phyloP scores from a whole-genome alignment of 345 rosid genomes.

The Eucalyptus cloeziana region DNA sequence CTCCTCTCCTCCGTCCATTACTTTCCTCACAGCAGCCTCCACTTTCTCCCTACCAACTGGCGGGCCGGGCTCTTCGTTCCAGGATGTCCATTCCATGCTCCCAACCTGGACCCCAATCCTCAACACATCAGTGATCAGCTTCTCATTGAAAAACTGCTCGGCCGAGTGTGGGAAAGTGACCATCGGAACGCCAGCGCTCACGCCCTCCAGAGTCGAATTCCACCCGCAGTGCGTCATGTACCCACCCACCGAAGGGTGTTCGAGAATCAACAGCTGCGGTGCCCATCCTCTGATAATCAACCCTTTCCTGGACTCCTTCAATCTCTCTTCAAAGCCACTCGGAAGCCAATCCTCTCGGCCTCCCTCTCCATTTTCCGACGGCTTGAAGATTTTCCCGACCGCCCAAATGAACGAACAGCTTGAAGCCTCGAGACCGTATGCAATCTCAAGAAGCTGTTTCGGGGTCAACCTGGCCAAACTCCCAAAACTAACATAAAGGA shows the following conservation, averaged over 20 bases:
- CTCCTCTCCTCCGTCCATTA: conserved; percentile 19
- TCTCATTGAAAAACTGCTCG: conserved; percentile 38
- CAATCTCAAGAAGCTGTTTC: conserved; percentile 29
- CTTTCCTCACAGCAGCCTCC: conserved; percentile 13
- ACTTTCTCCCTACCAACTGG: conserved; percentile 19
- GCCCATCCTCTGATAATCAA: conserved; percentile 44
- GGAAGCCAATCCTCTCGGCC: conserved; percentile 10
- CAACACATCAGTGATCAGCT: conserved; percentile 14
- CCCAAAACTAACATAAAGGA: conserved; percentile 39
- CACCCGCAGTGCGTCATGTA: conserved; percentile 48
- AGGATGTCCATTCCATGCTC: conserved; percentile 12
- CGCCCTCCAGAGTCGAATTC: conserved; percentile 31
- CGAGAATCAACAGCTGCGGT: conserved; percentile 30
- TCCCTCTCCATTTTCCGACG: neutral
- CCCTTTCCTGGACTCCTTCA: conserved; percentile 8
- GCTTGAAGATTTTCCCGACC: conserved; percentile 5
- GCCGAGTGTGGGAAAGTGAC: conserved; percentile 23
- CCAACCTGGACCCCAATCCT: conserved; percentile 31
- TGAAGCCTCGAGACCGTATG: conserved; percentile 26
- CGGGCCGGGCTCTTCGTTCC: neutral
- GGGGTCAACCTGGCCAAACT: conserved; percentile 17
- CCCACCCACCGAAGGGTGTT: conserved; percentile 27
- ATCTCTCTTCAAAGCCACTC: conserved; percentile 18
- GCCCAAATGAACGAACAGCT: conserved; percentile 37
- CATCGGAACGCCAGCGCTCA: conserved; percentile 28